These are phyloP conservation scores for Leccinellum luteum DNA, from an alignment of 768 basidiomycete genomes.

Conservation along the genomic window DNA sequence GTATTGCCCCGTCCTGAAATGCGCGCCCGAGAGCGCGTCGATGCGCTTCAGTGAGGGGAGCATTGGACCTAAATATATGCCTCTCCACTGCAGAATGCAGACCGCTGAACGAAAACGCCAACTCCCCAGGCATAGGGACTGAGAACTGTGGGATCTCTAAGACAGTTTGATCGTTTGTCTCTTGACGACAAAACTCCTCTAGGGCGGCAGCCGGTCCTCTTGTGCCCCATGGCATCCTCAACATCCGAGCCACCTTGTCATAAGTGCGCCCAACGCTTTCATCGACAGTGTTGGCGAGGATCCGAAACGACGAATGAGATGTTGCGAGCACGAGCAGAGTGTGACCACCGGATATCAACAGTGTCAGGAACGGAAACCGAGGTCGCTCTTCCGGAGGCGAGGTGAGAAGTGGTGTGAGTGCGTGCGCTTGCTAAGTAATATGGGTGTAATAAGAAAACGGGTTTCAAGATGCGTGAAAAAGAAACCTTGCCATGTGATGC, in stretches of 20 bases:
- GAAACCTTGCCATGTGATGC: slow-evolving; percentile 82
- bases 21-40: slow-evolving; percentile 54
- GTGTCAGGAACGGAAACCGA: slow-evolving; percentile 81
- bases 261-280: slow-evolving; percentile 76
- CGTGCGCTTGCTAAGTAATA: slow-evolving; percentile 80
- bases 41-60: slow-evolving; percentile 22
- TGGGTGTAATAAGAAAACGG: neutral
- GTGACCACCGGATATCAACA: slow-evolving; percentile 94
- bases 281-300: slow-evolving; percentile 74
- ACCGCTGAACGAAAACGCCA: slow-evolving; percentile 66
- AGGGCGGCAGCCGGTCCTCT: slow-evolving; percentile 78
- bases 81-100: slow-evolving; percentile 71
- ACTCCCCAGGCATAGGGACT: neutral
- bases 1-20: slow-evolving; percentile 72
- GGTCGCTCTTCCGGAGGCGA: slow-evolving; percentile 41
- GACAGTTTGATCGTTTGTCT: slow-evolving; percentile 16
- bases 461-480: neutral
- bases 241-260: slow-evolving; percentile 76
- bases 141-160: slow-evolving; percentile 35
- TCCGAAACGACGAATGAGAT: slow-evolving; percentile 54
- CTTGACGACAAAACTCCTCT: slow-evolving; percentile 59
- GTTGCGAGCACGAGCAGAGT: slow-evolving; percentile 79
- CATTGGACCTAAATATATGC: slow-evolving; percentile 43
- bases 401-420: slow-evolving; percentile 77
- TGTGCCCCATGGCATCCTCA: slow-evolving; percentile 61